Percentiles rank a stretch among this genome's conserved stretches.
Conservation (phyloP, 2,329 filamentous ascomycete genomes). For the Scytalidium sp. region DNA sequence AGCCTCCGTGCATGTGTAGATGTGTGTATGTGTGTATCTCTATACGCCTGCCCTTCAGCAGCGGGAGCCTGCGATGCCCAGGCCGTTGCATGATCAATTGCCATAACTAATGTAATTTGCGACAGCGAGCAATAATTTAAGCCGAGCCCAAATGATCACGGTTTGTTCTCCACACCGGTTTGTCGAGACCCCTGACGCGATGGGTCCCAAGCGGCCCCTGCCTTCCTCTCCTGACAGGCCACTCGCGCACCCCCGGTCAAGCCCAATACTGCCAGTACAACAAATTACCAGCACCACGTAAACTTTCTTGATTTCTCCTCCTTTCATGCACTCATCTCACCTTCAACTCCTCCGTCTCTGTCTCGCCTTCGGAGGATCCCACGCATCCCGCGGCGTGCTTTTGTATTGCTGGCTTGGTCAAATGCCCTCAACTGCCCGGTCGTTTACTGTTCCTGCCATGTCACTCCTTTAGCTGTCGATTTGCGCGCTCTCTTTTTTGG, state of each 20-base stretch:
- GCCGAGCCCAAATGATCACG: no score
- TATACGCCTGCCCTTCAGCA: no score
- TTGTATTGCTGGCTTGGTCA: conserved; percentile 18
- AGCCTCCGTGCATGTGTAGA: no score
- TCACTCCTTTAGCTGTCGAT: conserved; percentile 25
- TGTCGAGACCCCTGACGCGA: no score
- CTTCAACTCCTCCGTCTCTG: neutral
- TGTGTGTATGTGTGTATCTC: no score
- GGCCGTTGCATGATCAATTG: no score
- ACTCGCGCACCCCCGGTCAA: neutral
- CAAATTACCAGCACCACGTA: neutral
- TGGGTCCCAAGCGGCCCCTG: no score
- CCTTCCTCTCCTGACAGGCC: neutral
- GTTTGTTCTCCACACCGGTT: no score
- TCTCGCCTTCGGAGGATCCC: conserved; percentile 5
- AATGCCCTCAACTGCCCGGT: conserved; percentile 19
- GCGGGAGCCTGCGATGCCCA: no score
- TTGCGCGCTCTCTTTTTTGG: conserved; percentile 5
- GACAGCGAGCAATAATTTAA: no score
- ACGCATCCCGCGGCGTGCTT: conserved; percentile 14
- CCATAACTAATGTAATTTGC: no score
- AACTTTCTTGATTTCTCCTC: neutral
- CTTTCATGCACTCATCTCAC: neutral
- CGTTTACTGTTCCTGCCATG: conserved; percentile 18
- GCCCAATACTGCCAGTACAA: neutral